A percentile compares a stretch with the other conserved stretches of the same genome.
Evolutionary conservation across 1,139 yeast species (phyloP).

Genomic region (Candida smagusa): DNA sequence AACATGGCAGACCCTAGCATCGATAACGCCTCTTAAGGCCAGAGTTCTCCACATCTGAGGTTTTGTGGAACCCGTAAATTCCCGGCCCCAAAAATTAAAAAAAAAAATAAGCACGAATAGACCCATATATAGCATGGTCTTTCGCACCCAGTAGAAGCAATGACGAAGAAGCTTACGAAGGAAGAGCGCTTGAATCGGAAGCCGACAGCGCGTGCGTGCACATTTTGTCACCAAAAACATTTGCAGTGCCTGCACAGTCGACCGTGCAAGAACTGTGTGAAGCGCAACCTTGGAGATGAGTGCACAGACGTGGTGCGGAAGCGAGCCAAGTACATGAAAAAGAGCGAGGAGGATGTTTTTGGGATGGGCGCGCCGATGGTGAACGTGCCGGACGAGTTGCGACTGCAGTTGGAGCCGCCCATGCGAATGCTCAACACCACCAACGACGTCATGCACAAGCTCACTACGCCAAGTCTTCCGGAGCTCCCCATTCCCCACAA

Average conservation of each 20-base stretch:
- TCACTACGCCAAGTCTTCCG: constrained; percentile 8
- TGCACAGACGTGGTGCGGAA: constrained; percentile 64
- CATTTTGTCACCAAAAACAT: constrained; percentile 68
- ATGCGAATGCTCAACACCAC: constrained; percentile 32
- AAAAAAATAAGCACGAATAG: no score
- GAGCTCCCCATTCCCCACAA: constrained; percentile 7
- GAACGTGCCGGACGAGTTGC: background rate
- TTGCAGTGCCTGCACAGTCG: constrained; percentile 60
- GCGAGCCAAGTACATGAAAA: constrained; percentile 42
- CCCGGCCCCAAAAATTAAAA: no score
- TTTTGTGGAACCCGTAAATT: no score
- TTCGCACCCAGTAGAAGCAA: constrained; percentile 13
- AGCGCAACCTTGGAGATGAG: constrained; percentile 50
- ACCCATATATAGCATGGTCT: no score
- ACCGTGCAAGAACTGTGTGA: constrained; percentile 69
- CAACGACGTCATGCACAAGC: constrained; percentile 36
- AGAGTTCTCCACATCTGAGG: no score
- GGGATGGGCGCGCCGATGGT: background rate
- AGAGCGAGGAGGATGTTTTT: background rate
- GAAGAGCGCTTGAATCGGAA: constrained; percentile 52
- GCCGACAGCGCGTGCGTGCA: constrained; percentile 68
- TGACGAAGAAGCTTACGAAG: constrained; percentile 60
- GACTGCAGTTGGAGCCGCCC: background rate
- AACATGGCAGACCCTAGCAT: no score
- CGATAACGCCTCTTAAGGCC: no score